Conservation (phyloP, 2,329 filamentous ascomycete genomes). For the Penicillium aurantiogriseum region DNA sequence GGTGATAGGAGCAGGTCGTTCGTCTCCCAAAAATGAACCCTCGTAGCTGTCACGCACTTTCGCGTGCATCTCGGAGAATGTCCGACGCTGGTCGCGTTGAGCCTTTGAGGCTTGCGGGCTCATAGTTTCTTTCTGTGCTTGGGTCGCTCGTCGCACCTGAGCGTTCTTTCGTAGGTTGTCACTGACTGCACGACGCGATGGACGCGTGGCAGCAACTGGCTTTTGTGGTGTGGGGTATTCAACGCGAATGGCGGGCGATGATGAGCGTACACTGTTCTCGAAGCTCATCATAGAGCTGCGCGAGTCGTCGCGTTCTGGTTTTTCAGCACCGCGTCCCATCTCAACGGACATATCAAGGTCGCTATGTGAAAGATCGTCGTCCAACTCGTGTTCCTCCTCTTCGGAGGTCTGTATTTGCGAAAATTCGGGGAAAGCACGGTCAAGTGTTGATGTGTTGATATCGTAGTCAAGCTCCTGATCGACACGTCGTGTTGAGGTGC, state of each 20-base stretch:
- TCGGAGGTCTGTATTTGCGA: constrained; percentile 43
- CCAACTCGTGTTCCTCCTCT: constrained; percentile 35
- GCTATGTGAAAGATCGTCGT: constrained; percentile 25
- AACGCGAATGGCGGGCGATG: constrained; percentile 41
- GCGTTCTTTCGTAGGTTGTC: constrained; percentile 44
- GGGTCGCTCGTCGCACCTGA: constrained; percentile 41
- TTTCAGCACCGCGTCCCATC: constrained; percentile 53
- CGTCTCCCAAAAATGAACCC: constrained; percentile 51
- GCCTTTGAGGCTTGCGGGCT: constrained; percentile 38
- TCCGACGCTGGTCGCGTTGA: constrained; percentile 45
- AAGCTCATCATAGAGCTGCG: constrained; percentile 51
- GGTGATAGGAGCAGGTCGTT: constrained; percentile 46
- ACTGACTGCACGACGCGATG: constrained; percentile 33
- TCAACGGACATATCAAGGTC: constrained; percentile 57
- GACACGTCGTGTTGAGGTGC: constrained; percentile 23
- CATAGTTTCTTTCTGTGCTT: constrained; percentile 43
- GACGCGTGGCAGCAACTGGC: constrained; percentile 28
- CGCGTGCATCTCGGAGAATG: constrained; percentile 57
- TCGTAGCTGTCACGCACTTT: constrained; percentile 54
- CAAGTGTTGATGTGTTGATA: constrained; percentile 49
- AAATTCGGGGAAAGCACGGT: constrained; percentile 50
- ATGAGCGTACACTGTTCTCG: constrained; percentile 45
- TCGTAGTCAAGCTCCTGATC: constrained; percentile 44
- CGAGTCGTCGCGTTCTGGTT: constrained; percentile 46
- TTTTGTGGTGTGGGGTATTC: constrained; percentile 42